Evolutionary conservation across 192 early-diverging fungal genomes (phyloP), one percentile per base, ranked within the genome.

Genomic region (Entomortierella beljakovae): DNA sequence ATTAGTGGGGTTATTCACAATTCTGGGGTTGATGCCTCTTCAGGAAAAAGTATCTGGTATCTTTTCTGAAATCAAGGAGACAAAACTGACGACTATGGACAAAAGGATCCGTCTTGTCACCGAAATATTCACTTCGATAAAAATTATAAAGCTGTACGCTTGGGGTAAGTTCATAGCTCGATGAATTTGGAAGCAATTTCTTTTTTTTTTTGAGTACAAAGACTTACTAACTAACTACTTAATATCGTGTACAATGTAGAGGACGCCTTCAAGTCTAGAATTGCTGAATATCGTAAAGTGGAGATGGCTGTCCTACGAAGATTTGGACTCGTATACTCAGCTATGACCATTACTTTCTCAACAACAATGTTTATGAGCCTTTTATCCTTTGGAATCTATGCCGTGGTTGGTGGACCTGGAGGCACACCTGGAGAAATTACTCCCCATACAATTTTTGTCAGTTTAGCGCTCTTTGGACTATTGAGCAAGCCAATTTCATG

Each of bases 291-390:
- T 25, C 74, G 74, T 22, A 20, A 68, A 1, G 38, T 37, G 1
- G 74, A 77, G 40, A 68, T 77, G 61, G 28, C 52, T 20, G 66
- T 77, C 6, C 54, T 77, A 1, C 74, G 74, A 28, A 51, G 61
- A 5, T 64, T 77, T 34, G 74, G 74, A 25, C 33, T 69, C 20
- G 74, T 64, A 26, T 77, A 64, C 23, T 26, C 74, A 1, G 53
- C 23, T 34, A 69, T 77, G 74, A 69, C 74, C 11, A 15, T 77
- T 25, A 64, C 46, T 3, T 77, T 69, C 35, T 77, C 74, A 1
- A 64, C 61, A 0, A 64, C 74, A 10, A 62, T 77, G 66, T 54
- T 77, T 33, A 77, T 77, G 74, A 64, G 66, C 46, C 74, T 77
- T 1, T 40, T 77, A 11, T 77, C 74, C 13, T 77, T 77, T 31